Evolutionary conservation across 345 rosid genomes (phyloP), one percentile per base, ranked within the genome.

Genomic region (Linum trigynum): DNA sequence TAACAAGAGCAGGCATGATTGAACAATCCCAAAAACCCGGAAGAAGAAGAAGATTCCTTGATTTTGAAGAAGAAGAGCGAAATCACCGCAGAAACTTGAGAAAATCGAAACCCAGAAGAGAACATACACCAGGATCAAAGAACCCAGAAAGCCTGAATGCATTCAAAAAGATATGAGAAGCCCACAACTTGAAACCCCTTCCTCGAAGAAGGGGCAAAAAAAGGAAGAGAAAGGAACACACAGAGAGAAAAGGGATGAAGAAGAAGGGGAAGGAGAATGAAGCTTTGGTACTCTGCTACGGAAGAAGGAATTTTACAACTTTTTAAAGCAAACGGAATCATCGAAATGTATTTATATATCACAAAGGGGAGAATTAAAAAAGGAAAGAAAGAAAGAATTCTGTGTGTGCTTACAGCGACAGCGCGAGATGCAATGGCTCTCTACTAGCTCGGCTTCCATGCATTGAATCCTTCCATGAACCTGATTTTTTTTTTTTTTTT

Each of bases 1-100:
- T 86, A 62, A 86, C 83, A 61, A 86, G 82, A 73, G 88, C 71
- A 71, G 86, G 85, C 91, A 86, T 86, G 83, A 55, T 68, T 73
- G 81, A 72, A 68, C 55, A 67, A 16, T 35, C 32, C 32, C 53
- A 65, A 39, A 17, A 48, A 48, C 53, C 53, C 9, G 14, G 2
- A 48, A 61, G 7, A 43, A 11, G 32, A 6, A 23, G 32, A 23
- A 23, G 32, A 23, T 23, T 23, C 32, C 32, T 23, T 23, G 32
- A 23, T 23, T 23, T 23, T 23, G 32, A 23, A 23, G 32, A 23
- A 23, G 32, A 23, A 23, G 32, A 23, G 32, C 32, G 32, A 23
- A 23, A 23, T 23, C 32, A 23, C 32, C 32, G 32, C 32, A 63
- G 64, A 53, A 76, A 39, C 53, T 41, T 3, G 41, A 10, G 61